phyloP scores from a whole-genome alignment of 108 stramenopile genomes.

The Discostella pseudostelligera region DNA sequence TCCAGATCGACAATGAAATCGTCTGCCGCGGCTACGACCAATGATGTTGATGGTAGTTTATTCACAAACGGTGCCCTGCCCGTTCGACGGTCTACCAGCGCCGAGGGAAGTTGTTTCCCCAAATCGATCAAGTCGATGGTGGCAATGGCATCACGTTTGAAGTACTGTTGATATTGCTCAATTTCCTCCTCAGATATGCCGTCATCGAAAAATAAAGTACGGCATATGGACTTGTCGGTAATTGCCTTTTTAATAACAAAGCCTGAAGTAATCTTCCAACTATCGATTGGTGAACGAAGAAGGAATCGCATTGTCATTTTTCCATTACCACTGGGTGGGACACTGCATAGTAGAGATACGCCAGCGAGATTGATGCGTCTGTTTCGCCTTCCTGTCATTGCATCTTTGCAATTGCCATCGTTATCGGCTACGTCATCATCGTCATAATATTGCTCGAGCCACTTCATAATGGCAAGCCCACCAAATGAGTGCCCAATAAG shows the following conservation, averaged over 20 bases:
- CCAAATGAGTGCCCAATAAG: conserved; percentile 51
- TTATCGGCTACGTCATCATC: background rate
- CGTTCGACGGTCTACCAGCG: conserved; percentile 17
- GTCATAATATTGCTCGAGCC: conserved; percentile 35
- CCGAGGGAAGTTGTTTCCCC: conserved; percentile 38
- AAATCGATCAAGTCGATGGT: conserved; percentile 51
- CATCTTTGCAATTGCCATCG: no score
- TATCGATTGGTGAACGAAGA: conserved; percentile 31
- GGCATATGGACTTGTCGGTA: conserved; percentile 32
- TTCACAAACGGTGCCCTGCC: conserved; percentile 43
- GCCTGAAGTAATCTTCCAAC: conserved; percentile 50
- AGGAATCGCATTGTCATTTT: conserved; percentile 52
- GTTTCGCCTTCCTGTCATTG: background rate
- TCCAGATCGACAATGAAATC: conserved; percentile 59
- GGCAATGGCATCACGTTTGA: conserved; percentile 42
- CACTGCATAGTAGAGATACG: conserved; percentile 71
- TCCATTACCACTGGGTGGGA: conserved; percentile 87
- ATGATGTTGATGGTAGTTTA: conserved; percentile 25
- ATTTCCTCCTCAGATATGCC: conserved; percentile 61
- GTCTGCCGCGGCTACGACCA: conserved; percentile 51
- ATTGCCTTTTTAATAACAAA: conserved; percentile 55
- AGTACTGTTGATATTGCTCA: conserved; percentile 43
- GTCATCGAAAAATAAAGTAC: conserved; percentile 50
- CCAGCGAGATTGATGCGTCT: conserved; percentile 45
- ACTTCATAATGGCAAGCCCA: conserved; percentile 53